These are phyloP conservation scores for Candida gigantensis DNA, from an alignment of 1,139 yeast species.

Conservation along the genomic window DNA sequence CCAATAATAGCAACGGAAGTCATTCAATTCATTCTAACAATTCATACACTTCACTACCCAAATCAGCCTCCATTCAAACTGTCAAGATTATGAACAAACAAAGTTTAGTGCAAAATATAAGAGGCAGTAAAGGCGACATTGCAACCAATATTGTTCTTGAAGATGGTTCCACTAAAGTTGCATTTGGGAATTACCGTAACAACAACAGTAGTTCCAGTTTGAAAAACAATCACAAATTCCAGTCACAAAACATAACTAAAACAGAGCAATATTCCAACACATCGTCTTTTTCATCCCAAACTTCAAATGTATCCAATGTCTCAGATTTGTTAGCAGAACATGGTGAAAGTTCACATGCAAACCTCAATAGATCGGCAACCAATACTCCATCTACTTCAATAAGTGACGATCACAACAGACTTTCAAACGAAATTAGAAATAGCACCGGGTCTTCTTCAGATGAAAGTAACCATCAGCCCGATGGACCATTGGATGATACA, in stretches of 20 bases:
- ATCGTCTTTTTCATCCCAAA: constrained; percentile 13
- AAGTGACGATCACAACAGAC: constrained; percentile 11
- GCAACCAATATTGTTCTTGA: constrained; percentile 30
- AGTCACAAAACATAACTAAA: constrained; percentile 14
- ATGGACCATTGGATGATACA: constrained; percentile 10
- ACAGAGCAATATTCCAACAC: constrained; percentile 11
- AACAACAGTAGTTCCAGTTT: constrained; percentile 13
- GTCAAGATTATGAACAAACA: constrained; percentile 21
- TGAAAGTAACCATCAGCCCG: constrained; percentile 5
- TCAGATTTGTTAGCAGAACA: constrained; percentile 5
- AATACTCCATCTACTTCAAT: constrained; percentile 16
- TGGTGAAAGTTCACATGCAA: constrained; percentile 5
- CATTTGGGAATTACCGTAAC: constrained; percentile 10
- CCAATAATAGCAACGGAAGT: no score
- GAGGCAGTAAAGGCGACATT: constrained; percentile 31
- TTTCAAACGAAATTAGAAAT: constrained; percentile 6
- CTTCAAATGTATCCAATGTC: constrained; percentile 10
- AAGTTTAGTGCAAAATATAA: constrained; percentile 28
- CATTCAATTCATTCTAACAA: constrained; percentile 10
- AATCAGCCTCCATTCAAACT: constrained; percentile 24
- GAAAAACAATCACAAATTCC: constrained; percentile 10
- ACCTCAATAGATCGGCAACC: constrained; percentile 10
- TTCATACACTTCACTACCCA: constrained; percentile 15
- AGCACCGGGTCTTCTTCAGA: constrained; percentile 11
- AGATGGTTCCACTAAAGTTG: constrained; percentile 18